Evolutionary conservation across 1,284 basidiomycete species (phyloP).

Genomic region (Ceratobasidium sp.): DNA sequence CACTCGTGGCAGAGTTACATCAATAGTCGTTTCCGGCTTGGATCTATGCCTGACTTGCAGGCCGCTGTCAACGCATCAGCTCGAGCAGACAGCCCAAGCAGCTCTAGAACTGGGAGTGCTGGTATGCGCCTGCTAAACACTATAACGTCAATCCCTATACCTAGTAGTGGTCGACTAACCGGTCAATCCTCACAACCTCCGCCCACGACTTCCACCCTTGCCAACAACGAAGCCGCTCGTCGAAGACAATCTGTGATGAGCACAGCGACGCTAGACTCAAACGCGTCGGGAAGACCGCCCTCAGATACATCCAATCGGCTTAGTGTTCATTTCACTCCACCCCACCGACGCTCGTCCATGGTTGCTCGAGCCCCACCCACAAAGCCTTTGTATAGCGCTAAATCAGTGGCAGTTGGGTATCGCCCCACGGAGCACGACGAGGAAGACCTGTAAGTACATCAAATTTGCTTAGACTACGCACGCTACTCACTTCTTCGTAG

Average conservation of each 20-base stretch:
- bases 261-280: constrained; percentile 21
- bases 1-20: constrained; percentile 36
- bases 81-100: constrained; percentile 5
- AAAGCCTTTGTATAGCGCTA: constrained; percentile 28
- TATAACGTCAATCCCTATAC: constrained; percentile 20
- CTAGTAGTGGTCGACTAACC: constrained; percentile 12
- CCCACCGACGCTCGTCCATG: constrained; percentile 20
- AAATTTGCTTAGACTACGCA: neutral
- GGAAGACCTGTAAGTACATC: constrained; percentile 36
- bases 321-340: constrained; percentile 23
- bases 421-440: constrained; percentile 38
- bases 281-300: constrained; percentile 30
- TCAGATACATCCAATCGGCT: constrained; percentile 28
- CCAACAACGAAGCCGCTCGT: constrained; percentile 5
- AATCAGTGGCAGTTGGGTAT: constrained; percentile 37
- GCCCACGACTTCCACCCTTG: neutral
- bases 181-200: neutral
- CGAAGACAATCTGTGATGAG: constrained; percentile 34
- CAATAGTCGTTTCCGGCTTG: constrained; percentile 32
- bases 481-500: neutral
- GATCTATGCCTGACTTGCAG: constrained; percentile 33
- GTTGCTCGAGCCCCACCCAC: constrained; percentile 17
- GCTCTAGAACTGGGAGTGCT: constrained; percentile 21
- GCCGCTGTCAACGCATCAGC: constrained; percentile 22
- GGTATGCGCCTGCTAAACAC: constrained; percentile 24